phyloP scores from a whole-genome alignment of 2,329 filamentous ascomycete genomes.

The Aspergillus fumigatiaffinis region DNA sequence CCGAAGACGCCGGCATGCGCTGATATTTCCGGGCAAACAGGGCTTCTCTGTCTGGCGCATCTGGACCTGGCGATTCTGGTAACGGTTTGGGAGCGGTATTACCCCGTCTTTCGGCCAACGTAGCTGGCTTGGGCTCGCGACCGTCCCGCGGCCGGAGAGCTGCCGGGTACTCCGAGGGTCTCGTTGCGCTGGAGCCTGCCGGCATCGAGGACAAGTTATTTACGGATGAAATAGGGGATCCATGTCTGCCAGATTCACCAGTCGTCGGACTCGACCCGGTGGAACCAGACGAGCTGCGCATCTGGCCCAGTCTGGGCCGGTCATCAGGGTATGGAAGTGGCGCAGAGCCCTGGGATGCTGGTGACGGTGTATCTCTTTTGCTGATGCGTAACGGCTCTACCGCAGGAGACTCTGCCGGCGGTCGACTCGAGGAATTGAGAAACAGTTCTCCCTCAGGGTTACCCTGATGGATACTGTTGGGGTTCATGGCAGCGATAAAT shows the following conservation, averaged over 20 bases:
- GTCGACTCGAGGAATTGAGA: conserved; percentile 34
- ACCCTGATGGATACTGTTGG: conserved; percentile 51
- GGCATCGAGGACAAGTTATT: conserved; percentile 26
- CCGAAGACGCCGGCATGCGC: conserved; percentile 36
- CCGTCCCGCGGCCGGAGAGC: conserved; percentile 40
- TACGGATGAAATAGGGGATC: conserved; percentile 15
- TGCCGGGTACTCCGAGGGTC: conserved; percentile 35
- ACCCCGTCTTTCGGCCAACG: conserved; percentile 76
- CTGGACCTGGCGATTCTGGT: conserved; percentile 75
- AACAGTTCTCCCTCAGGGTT: conserved; percentile 81
- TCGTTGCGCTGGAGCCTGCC: conserved; percentile 24
- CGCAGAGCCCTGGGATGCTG: conserved; percentile 46
- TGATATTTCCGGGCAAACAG: conserved; percentile 66
- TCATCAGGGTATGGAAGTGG: conserved; percentile 71
- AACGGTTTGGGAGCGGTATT: conserved; percentile 66
- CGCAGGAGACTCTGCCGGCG: conserved; percentile 64
- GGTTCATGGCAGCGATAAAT: conserved; percentile 34
- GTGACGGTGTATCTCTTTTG: conserved; percentile 67
- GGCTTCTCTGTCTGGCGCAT: conserved; percentile 70
- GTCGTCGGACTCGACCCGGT: conserved; percentile 26
- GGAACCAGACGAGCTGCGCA: conserved; percentile 26
- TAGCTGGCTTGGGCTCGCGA: conserved; percentile 55
- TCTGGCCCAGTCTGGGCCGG: conserved; percentile 39
- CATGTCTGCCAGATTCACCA: conserved; percentile 13
- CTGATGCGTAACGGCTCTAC: conserved; percentile 81